Conservation (phyloP, 1,284 basidiomycete species). For the Ustilago xerochloae region DNA sequence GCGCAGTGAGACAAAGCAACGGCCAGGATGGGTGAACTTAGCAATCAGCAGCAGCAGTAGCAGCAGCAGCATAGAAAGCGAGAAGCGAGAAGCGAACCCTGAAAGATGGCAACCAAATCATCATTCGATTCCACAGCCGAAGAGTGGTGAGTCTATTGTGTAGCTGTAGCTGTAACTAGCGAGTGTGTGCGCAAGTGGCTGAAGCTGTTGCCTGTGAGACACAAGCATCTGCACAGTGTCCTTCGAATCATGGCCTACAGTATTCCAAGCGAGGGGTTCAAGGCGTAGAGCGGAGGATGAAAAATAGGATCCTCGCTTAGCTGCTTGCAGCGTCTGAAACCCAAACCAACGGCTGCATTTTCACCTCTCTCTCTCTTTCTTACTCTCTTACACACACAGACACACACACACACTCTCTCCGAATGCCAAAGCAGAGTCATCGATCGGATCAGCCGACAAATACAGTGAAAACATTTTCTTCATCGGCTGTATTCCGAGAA, state of each 20-base stretch:
- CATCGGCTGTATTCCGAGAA: neutral
- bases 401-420: no score
- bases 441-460: neutral
- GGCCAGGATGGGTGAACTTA: neutral
- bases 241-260: no score
- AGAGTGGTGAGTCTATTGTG: neutral
- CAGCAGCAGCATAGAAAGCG: no score
- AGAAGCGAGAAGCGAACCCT: conserved; percentile 1
- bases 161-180: neutral
- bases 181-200: neutral
- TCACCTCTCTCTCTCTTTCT: neutral
- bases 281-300: conserved; percentile 10
- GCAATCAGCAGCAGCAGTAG: no score
- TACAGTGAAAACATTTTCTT: no score
- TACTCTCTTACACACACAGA: no score
- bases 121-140: neutral
- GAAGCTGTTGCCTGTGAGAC: no score
- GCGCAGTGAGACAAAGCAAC: neutral
- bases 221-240: conserved; percentile 1
- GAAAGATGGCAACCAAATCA: neutral
- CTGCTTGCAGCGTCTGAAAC: neutral
- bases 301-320: conserved; percentile 12
- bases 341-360: neutral
- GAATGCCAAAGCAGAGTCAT: no score
- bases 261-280: conserved; percentile 5